Percentiles rank a stretch among this genome's conserved stretches.
Conservation (phyloP, 2,329 filamentous ascomycete genomes). For the Calonectria montana region DNA sequence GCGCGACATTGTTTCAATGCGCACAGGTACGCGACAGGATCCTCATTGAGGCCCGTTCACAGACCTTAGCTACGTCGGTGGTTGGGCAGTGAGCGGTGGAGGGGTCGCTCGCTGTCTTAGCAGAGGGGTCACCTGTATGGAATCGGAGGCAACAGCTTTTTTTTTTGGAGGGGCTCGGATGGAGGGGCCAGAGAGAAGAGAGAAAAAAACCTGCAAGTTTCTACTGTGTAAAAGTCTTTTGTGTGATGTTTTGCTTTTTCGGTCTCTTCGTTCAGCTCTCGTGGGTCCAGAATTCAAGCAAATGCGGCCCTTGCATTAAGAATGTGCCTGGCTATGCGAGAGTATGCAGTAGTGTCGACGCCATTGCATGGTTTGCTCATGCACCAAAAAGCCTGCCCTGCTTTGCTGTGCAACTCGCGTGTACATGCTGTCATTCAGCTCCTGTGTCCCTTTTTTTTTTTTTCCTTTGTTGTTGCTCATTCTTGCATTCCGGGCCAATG, state of each 20-base stretch:
- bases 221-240: background rate
- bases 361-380: conserved; percentile 6
- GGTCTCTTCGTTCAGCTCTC: conserved; percentile 3
- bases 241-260: background rate
- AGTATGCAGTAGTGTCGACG: conserved; percentile 19
- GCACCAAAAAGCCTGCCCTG: background rate
- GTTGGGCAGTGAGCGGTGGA: conserved; percentile 13
- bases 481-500: background rate
- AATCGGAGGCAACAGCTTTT: background rate
- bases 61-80: conserved; percentile 5
- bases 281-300: background rate
- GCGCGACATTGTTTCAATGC: conserved; percentile 34
- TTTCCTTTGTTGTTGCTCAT: background rate
- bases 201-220: background rate
- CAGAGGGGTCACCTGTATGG: conserved; percentile 3
- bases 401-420: background rate
- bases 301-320: conserved; percentile 17
- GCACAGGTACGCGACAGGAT: conserved; percentile 30
- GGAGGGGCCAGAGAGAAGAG: background rate
- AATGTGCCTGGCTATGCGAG: conserved; percentile 20
- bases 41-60: conserved; percentile 33
- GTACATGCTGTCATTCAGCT: background rate
- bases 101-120: background rate
- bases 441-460: background rate
- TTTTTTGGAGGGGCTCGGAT: conserved; percentile 8